These are phyloP conservation scores for Suillus brevipes DNA, from an alignment of 768 basidiomycete species.

Conservation along the genomic window DNA sequence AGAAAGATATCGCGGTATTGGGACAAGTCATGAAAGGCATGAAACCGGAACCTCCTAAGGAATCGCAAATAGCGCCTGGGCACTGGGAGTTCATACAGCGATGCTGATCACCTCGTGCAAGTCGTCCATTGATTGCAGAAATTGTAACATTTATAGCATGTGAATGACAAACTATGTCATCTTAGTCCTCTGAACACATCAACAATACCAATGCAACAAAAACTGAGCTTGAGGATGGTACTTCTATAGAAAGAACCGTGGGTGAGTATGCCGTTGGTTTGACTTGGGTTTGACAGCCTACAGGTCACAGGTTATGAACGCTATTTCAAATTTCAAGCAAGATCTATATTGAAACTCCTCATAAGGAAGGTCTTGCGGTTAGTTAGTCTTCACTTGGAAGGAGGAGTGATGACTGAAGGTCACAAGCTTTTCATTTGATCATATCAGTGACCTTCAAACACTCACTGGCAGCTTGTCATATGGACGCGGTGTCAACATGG, in stretches of 20 bases:
- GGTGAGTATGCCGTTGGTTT: no score
- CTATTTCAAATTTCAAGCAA: neutral
- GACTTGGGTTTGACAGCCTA: no score
- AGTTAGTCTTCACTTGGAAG: neutral
- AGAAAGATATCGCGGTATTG: neutral
- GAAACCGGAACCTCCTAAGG: neutral
- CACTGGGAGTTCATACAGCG: neutral
- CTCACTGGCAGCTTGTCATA: slow-evolving; percentile 12
- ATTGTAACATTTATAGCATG: neutral
- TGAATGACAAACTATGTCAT: neutral
- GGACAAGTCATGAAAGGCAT: no score
- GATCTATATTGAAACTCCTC: neutral
- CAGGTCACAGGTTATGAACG: no score
- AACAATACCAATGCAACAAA: neutral
- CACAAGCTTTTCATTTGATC: neutral
- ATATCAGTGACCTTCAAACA: neutral
- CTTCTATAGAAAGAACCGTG: neutral
- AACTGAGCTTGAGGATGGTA: neutral
- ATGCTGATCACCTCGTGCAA: neutral
- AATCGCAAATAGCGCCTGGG: neutral
- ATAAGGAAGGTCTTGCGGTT: slow-evolving; percentile 11
- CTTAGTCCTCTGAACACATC: neutral
- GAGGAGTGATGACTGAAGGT: neutral
- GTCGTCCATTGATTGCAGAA: neutral
- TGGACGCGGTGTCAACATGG: slow-evolving; percentile 12